Evolutionary conservation across 1,139 yeast species (phyloP).

Genomic region (Yamadazyma friedrichii): DNA sequence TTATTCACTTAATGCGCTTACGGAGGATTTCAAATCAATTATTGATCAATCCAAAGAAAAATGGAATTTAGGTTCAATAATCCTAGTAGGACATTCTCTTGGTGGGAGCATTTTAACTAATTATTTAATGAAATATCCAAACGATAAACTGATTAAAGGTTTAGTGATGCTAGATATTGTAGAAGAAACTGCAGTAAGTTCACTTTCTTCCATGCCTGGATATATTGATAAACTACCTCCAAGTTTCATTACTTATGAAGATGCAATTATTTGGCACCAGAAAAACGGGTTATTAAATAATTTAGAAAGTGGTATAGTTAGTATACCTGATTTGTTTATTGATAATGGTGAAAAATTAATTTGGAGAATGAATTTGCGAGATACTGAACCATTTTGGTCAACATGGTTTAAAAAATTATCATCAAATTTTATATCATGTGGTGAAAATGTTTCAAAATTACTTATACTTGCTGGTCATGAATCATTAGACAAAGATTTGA

Average conservation of each 20-base stretch:
- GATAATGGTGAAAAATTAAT: conserved; percentile 17
- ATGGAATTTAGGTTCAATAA: conserved; percentile 15
- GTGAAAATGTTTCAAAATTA: conserved; percentile 54
- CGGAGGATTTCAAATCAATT: conserved; percentile 55
- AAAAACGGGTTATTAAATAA: conserved; percentile 50
- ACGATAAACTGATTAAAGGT: conserved; percentile 46
- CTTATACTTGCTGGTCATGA: conserved; percentile 89
- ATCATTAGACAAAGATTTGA: conserved; percentile 75
- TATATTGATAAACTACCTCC: conserved; percentile 65
- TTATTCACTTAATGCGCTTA: conserved; percentile 51
- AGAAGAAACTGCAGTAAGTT: conserved; percentile 82
- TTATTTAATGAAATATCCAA: conserved; percentile 17
- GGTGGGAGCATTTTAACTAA: conserved; percentile 85
- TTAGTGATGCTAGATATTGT: conserved; percentile 84
- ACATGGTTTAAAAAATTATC: conserved; percentile 83
- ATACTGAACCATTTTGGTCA: conserved; percentile 70
- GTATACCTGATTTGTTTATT: conserved; percentile 67
- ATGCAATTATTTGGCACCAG: conserved; percentile 84
- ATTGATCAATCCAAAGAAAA: conserved; percentile 20
- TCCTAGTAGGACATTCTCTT: conserved; percentile 84
- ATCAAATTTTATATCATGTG: conserved; percentile 49
- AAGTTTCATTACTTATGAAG: conserved; percentile 46
- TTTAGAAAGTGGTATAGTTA: conserved; percentile 61
- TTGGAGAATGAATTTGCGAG: conserved; percentile 66
- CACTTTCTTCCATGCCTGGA: conserved; percentile 63